Conservation (phyloP, 2,329 filamentous ascomycete genomes). For the Beauveria scarabaeidicola region DNA sequence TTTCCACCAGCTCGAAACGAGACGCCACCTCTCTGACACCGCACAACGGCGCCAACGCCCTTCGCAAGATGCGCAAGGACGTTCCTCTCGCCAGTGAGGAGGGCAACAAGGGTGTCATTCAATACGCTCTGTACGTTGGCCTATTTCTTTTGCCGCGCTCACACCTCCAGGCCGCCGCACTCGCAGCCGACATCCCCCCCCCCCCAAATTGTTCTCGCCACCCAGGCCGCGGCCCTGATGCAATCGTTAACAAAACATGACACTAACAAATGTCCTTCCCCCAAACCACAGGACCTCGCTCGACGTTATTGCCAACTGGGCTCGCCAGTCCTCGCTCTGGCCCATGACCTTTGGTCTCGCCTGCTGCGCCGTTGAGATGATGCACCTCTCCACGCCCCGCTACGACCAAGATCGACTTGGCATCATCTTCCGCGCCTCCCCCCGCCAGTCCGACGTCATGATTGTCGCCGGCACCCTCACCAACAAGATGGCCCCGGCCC, state of each 20-base stretch:
- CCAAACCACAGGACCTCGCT: constrained; percentile 54
- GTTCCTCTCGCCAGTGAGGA: constrained; percentile 73
- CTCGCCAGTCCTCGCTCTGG: constrained; percentile 76
- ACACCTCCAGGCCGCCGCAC: too few relatives aligned
- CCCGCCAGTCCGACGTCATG: constrained; percentile 85
- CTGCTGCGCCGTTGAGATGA: constrained; percentile 89
- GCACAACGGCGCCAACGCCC: constrained; percentile 43
- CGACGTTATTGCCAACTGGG: constrained; percentile 77
- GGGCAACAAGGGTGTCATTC: constrained; percentile 67
- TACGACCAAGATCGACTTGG: constrained; percentile 85
- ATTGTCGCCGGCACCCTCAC: constrained; percentile 88
- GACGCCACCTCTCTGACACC: constrained; percentile 51
- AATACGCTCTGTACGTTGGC: constrained; percentile 73
- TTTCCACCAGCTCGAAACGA: constrained; percentile 57
- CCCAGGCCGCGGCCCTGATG: neutral
- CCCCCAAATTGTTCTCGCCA: neutral
- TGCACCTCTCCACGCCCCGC: constrained; percentile 78
- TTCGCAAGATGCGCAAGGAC: constrained; percentile 55
- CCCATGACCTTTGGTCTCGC: constrained; percentile 83
- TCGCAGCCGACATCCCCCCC: neutral
- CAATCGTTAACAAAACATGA: neutral
- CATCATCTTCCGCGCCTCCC: constrained; percentile 84
- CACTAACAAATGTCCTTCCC: neutral
- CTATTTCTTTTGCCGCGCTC: neutral
- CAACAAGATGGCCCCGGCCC: constrained; percentile 91